Conservation (phyloP, 202 grass and related monocot species). For the Carex sylvatica region DNA sequence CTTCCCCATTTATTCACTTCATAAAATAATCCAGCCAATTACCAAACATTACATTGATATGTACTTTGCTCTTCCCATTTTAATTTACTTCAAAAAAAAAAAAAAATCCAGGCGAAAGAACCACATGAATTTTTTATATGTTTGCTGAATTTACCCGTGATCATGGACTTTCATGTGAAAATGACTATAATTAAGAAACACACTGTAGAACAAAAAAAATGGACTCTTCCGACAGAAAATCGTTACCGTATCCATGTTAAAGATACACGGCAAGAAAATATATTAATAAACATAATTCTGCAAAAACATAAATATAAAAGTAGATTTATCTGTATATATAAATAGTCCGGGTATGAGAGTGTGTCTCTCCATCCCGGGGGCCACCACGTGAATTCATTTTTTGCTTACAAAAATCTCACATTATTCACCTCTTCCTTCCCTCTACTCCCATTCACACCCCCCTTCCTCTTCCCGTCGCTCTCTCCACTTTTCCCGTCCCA, state of each 20-base stretch:
- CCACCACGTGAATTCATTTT: slow-evolving; percentile 51
- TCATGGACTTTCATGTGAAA: slow-evolving; percentile 7
- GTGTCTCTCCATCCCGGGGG: slow-evolving; percentile 9
- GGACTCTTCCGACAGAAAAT: not conserved
- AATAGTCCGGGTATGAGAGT: not conserved
- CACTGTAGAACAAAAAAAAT: not conserved
- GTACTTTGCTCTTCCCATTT: slow-evolving; percentile 9
- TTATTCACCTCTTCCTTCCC: slow-evolving; percentile 21
- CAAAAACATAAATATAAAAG: not conserved
- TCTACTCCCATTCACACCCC: slow-evolving; percentile 32
- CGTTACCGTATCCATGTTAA: not conserved
- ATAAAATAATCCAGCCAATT: not conserved
- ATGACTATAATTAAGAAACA: slow-evolving; percentile 5
- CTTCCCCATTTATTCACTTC: slow-evolving; percentile 23
- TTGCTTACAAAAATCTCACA: slow-evolving; percentile 1
- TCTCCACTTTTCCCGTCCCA: slow-evolving; percentile 37
- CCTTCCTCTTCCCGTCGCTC: slow-evolving; percentile 37
- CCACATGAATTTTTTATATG: not conserved
- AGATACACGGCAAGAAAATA: slow-evolving; percentile 1
- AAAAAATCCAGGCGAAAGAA: not conserved
- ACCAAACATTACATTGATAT: no score
- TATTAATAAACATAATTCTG: not conserved
- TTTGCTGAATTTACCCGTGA: not conserved
- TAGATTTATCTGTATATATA: not conserved
- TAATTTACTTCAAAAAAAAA: not conserved